Evolutionary conservation across 164 flowering plant species (phyloP), one percentile per base, ranked within the genome.

Genomic region (Annona cherimola): DNA sequence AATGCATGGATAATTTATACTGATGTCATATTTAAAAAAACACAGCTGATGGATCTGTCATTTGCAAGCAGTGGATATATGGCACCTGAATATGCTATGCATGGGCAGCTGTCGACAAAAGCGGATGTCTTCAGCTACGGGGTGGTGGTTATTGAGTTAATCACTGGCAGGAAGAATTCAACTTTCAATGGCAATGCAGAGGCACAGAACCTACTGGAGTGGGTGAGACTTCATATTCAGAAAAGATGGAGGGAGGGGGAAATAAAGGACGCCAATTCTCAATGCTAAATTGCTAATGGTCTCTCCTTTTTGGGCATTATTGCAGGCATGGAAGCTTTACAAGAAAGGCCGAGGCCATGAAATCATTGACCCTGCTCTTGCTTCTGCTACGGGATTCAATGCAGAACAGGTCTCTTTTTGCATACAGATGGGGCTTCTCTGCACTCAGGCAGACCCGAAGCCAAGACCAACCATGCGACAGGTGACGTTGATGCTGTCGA

Each of bases 21-120:
- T n/a, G n/a, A n/a, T n/a, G n/a, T n/a, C n/a, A n/a, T n/a, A n/a
- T n/a, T n/a, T n/a, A n/a, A n/a, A n/a, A n/a, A n/a, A n/a, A n/a
- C n/a, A n/a, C n/a, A n/a, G n/a, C n/a, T n/a, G n/a, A n/a, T n/a
- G n/a, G n/a, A n/a, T n/a, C n/a, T 41, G 9, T 63, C 59, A 12
- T 18, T 67, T 73, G 57, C 61, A 46, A 61, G 81, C 87, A 94
- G 99, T 76, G 99, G 99, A 60, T 95, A 95, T 75, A 90, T 93
- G 99, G 96, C 99, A 26, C 99, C 99, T 1, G 99, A 95, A 78
- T 95, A 93, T 77, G 82, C 88, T 35, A 84, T 90, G 91, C 88
- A 89, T 50, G 99, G 99, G 12, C 80, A 78, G 54, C 75, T 95
- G 26, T 90, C 98, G 0, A 81, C 71, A 19, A 89, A 86, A 77